These are phyloP conservation scores for Podaxis carcinomalis DNA, from an alignment of 768 basidiomycete genomes.

Conservation along the genomic window DNA sequence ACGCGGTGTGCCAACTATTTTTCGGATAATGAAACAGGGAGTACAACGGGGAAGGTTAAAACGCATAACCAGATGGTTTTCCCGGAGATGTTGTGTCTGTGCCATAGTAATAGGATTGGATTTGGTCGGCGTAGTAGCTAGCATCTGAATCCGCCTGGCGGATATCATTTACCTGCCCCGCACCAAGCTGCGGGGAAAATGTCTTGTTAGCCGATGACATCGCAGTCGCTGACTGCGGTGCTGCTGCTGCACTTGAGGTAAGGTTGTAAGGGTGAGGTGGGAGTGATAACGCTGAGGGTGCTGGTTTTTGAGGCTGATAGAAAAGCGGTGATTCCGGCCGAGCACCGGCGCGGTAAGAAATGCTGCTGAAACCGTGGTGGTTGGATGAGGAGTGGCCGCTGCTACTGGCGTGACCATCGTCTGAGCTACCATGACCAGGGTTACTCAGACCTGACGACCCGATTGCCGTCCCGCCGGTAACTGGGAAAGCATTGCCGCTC, in stretches of 20 bases:
- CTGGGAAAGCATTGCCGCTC: background rate
- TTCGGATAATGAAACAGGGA: background rate
- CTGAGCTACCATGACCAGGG: background rate
- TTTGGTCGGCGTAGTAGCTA: constrained; percentile 2
- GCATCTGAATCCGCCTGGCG: background rate
- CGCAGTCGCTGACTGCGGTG: background rate
- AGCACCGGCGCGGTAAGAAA: background rate
- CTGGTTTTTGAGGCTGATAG: background rate
- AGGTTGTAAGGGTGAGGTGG: background rate
- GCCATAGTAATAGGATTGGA: constrained; percentile 4
- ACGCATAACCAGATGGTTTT: background rate
- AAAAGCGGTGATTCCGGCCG: background rate
- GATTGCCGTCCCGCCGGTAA: background rate
- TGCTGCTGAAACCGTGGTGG: constrained; percentile 1
- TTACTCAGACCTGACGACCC: background rate
- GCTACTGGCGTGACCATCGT: background rate
- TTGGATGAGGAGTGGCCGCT: background rate
- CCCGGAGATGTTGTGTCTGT: background rate
- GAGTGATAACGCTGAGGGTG: background rate
- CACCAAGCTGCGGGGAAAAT: background rate
- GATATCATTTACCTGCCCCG: background rate
- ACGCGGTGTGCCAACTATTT: background rate
- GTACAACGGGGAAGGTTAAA: background rate
- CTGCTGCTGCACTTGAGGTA: background rate
- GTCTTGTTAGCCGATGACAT: background rate